A percentile compares a stretch with the other conserved stretches of the same genome.
These are phyloP conservation scores for Stylosanthes scabra DNA, from an alignment of 331 rosid species.

Conservation along the genomic window DNA sequence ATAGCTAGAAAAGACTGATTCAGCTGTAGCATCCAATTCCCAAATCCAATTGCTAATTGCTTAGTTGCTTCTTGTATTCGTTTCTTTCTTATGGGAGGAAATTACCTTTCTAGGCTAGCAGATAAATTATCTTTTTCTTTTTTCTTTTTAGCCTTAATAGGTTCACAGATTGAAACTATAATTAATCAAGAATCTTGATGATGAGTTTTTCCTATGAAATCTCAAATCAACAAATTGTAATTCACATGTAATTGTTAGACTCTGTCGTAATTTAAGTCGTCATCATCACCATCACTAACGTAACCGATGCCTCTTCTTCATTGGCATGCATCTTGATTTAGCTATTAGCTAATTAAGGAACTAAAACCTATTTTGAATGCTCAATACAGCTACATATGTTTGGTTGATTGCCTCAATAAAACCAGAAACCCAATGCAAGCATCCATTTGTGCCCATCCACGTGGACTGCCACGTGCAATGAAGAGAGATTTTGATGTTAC, in stretches of 20 bases:
- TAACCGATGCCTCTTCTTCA: background rate
- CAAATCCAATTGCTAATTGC: too few relatives aligned
- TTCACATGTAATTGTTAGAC: background rate
- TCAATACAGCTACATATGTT: background rate
- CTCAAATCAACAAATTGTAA: background rate
- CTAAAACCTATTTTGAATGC: background rate
- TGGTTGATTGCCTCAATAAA: background rate
- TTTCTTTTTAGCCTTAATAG: too few relatives aligned
- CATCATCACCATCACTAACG: background rate
- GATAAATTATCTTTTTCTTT: too few relatives aligned
- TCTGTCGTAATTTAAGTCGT: background rate
- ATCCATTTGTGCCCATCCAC: background rate
- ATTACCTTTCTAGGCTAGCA: too few relatives aligned
- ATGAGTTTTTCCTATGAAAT: background rate
- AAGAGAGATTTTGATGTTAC: background rate
- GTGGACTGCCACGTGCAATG: background rate
- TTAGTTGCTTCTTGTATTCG: too few relatives aligned
- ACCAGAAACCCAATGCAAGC: background rate
- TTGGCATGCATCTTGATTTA: background rate
- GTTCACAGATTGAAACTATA: too few relatives aligned
- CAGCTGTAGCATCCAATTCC: too few relatives aligned
- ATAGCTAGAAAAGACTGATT: too few relatives aligned
- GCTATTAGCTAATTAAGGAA: background rate
- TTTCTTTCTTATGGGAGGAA: too few relatives aligned
- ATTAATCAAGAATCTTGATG: background rate